Evolutionary conservation across 2,329 filamentous ascomycete genomes (phyloP), one percentile per base, ranked within the genome.

Genomic region (Trematosphaeria pertusa): DNA sequence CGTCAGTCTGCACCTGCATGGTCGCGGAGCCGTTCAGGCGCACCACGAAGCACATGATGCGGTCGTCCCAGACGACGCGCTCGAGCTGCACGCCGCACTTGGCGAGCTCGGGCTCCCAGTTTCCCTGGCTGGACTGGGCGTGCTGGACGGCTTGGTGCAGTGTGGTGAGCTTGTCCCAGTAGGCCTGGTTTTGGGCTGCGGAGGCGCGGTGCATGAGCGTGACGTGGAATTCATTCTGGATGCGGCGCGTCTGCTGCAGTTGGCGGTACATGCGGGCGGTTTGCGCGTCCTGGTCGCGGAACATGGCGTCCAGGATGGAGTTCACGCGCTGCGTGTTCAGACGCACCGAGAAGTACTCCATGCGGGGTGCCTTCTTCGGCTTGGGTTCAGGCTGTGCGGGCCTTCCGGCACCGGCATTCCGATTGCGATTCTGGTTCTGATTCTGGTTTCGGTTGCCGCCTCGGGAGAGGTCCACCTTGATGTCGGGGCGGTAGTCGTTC

Each of bases 31-130:
- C 69, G 12, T 70, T 54, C 45, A 67, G 75, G 51, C 92, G 84
- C 12, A 90, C 91, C 3, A 96, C 89, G 46, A 99, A 87, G 5
- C 91, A 87, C 94, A 99, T 97, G 64, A 97, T 78, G 4, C 91
- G 83, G 52, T 86, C 79, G 64, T 97, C 88, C 80, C 87, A 97
- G 7, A 99, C 86, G 37, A 97, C 73, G 5, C 78, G 79, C 66
- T 86, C 83, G 22, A 87, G 74, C 28, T 80, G 77, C n/a, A 86
- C 78, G 42, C 83, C 79, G 55, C 87, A 87, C 34, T 81, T 76
- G 19, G 87, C 89, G 2, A 93, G 72, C 46, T 80, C 77, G 2
- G 78, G 73, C 42, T 81, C 76, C 38, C 65, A 68, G 17, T 61
- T 74, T 24, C 75, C 71, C 7, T 55, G 59, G 15, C 67, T 69